Conservation (phyloP, 2,329 filamentous ascomycete genomes). For the Epichloe hybrida region DNA sequence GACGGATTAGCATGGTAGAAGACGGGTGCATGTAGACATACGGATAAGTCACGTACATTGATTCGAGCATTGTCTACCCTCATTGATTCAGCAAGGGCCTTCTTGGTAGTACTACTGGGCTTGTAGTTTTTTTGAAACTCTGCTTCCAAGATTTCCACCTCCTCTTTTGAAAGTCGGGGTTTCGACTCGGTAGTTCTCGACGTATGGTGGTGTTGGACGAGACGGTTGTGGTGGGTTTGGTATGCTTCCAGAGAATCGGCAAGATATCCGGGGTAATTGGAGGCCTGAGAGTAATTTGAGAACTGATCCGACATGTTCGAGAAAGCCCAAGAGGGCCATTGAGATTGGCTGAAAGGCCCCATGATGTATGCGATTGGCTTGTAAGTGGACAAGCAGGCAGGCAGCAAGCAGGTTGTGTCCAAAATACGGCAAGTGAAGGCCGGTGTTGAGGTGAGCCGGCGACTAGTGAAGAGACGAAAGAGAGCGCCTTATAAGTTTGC, state of each 20-base stretch:
- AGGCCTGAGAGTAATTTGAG: constrained; percentile 18
- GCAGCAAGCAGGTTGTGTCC: background rate
- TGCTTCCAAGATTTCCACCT: constrained; percentile 44
- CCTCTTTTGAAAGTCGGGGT: constrained; percentile 42
- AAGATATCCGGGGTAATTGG: constrained; percentile 23
- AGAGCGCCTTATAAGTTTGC: background rate
- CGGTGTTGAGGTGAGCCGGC: background rate
- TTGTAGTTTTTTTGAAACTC: constrained; percentile 53
- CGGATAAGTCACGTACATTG: constrained; percentile 33
- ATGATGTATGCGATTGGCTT: constrained; percentile 10
- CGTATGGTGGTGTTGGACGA: constrained; percentile 25
- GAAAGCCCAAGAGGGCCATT: constrained; percentile 24
- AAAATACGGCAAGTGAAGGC: background rate
- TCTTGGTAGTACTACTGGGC: constrained; percentile 48
- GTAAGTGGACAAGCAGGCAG: background rate
- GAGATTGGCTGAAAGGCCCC: constrained; percentile 21
- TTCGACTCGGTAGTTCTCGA: constrained; percentile 33
- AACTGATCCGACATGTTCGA: constrained; percentile 16
- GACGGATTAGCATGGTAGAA: background rate
- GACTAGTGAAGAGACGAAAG: background rate
- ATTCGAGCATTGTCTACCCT: constrained; percentile 50
- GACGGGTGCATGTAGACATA: background rate
- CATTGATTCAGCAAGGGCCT: constrained; percentile 46
- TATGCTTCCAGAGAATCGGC: constrained; percentile 26
- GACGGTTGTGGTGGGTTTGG: constrained; percentile 22